Percentiles rank a stretch among this genome's conserved stretches.
These are phyloP conservation scores for Metarhizium rileyi DNA, from an alignment of 2,329 filamentous ascomycete species.

Conservation along the genomic window DNA sequence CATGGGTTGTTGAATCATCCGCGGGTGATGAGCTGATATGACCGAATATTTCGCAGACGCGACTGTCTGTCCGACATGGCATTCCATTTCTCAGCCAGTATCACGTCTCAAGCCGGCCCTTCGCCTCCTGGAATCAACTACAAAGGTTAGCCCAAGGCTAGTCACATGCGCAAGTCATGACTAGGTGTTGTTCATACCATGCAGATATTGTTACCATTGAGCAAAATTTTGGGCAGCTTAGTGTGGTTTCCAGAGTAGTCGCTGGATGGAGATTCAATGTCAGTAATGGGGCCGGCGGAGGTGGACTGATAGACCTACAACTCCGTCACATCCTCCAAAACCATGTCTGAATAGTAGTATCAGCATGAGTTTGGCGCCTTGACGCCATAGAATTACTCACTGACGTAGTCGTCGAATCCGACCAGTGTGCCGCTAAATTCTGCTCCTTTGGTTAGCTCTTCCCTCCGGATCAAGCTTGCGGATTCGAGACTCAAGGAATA, in stretches of 20 bases:
- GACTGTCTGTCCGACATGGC: background rate
- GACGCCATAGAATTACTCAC: slow-evolving; percentile 49
- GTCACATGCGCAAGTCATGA: background rate
- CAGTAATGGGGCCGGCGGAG: background rate
- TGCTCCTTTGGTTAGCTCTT: slow-evolving; percentile 27
- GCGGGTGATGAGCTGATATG: background rate
- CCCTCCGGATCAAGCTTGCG: background rate
- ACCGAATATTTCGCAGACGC: background rate
- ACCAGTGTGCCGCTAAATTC: slow-evolving; percentile 93
- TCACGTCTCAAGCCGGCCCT: slow-evolving; percentile 37
- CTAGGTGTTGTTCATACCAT: slow-evolving; percentile 58
- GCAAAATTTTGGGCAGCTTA: slow-evolving; percentile 85
- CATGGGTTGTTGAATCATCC: background rate
- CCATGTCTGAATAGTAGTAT: slow-evolving; percentile 64
- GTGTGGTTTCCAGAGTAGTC: slow-evolving; percentile 84
- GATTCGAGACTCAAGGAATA: background rate
- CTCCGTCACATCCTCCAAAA: slow-evolving; percentile 92
- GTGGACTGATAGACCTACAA: slow-evolving; percentile 49
- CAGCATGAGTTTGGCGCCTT: background rate
- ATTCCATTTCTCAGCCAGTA: background rate
- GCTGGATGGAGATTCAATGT: slow-evolving; percentile 38
- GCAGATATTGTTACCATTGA: slow-evolving; percentile 99
- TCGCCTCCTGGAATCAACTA: slow-evolving; percentile 75
- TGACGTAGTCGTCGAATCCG: slow-evolving; percentile 99
- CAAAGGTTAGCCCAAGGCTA: background rate